Evolutionary conservation across 208 protist species (phyloP), one percentile per base, ranked within the genome.

Genomic region (Trypanosoma caninum): DNA sequence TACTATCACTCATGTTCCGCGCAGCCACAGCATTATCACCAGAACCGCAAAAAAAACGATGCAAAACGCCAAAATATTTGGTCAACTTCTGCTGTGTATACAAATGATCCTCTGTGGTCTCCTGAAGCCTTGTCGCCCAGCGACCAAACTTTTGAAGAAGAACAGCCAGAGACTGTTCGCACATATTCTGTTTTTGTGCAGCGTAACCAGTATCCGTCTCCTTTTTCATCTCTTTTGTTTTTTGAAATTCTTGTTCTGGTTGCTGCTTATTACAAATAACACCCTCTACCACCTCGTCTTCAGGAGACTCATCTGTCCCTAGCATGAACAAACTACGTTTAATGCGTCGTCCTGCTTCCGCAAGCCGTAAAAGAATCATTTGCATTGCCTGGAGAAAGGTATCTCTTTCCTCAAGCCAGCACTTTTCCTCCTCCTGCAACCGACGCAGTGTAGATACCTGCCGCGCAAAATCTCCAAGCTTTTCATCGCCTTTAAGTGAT

Each of bases 91-190:
- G 70, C 51, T 95, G 84, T 27, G 82, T 82, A 55, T 86, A 76
- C 18, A 95, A 72, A 59, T 92, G 88, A 61, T 95, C 85, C 65
- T 91, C 82, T 0, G 74, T 82, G 18, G 82, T 80, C 55, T 95
- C 82, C 13, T 81, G 65, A 37, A 95, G 59, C 2, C 88, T 82
- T 35, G 74, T 73, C 0, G 83, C 63, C 85, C 88, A 95, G 0
- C 88, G 72, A n/a, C 55, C 54, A 78, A 90, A 92, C 61, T 95
- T 95, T 44, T 90, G 79, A 41, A 95, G 50, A 16, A 95, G 57
- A 16, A 71, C 65, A 11, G 88, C 88, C n/a, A 95, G 66, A 6
- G 69, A 52, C n/a, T 80, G 72, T 62, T 95, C 84, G 30, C 74
- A 71, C 7, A 65, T 67, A 37, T 81, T 77, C 3, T 50, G 48